Evolutionary conservation across 176 grass and related monocot genomes (phyloP), one percentile per base, ranked within the genome.

Genomic region (Oryza meyeriana): DNA sequence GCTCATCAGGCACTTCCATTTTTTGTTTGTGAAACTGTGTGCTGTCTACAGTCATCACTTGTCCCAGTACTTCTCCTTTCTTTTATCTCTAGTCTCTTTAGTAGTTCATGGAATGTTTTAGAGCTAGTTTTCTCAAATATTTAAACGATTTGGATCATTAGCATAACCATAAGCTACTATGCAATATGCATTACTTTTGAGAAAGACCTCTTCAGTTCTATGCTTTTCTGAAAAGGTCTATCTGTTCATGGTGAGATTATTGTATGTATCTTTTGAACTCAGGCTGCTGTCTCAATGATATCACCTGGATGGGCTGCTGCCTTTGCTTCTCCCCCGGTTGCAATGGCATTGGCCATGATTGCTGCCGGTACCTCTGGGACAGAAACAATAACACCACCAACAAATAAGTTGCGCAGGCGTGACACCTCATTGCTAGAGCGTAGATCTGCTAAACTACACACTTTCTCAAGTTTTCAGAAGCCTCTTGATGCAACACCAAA

Each of bases 281-380:
- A 94, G 93, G 89, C 93, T 85, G 85, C 89, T 92, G 64, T 92
- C 79, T 85, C 81, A 64, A 90, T 94, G 89, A 88, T 94, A 87
- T 83, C 93, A 34, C 93, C 93, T 85, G 82, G 87, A 35, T 92
- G 93, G 93, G 90, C 93, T 72, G 93, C 93, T 80, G 93, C 87
- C 83, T 95, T 95, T 90, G 93, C 93, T 81, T 95, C 93, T 59
- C 93, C 93, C 71, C 93, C 93, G 70, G 93, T 80, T 89, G 93
- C 93, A 44, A 95, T 95, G 93, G 90, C 87, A 72, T 72, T 95
- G 85, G 90, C 90, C 71, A 95, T 95, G 75, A 90, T 95, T 89
- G 93, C 93, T 48, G 93, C 93, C 25, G 93, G 93, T 88, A 84
- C 90, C 84, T 85, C 87, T 72, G 90, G 90, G 30, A 83, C 85